phyloP scores from a whole-genome alignment of 148 eudicot species.

The Chenopodium formosanum region DNA sequence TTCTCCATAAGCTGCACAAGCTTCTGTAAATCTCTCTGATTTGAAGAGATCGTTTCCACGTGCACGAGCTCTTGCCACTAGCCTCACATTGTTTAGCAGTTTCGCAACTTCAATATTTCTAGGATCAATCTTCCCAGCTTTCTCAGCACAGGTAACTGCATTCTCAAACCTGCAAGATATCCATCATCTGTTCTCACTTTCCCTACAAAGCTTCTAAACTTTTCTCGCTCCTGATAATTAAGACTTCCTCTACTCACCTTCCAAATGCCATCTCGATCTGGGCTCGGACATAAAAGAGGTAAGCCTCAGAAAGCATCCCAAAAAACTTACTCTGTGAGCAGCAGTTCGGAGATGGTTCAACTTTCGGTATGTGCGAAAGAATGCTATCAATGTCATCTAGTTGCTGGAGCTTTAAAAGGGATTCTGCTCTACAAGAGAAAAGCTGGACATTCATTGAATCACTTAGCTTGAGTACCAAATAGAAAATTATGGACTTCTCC shows the following conservation, averaged over 20 bases:
- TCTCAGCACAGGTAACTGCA: conserved; percentile 67
- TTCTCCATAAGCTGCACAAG: conserved; percentile 84
- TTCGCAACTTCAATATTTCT: conserved; percentile 52
- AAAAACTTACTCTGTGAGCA: conserved; percentile 60
- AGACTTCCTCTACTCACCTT: conserved; percentile 58
- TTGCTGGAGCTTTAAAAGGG: conserved; percentile 74
- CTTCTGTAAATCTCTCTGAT: conserved; percentile 85
- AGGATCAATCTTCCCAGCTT: conserved; percentile 60
- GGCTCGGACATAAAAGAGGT: conserved; percentile 65
- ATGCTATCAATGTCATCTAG: conserved; percentile 56
- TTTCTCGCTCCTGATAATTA: conserved; percentile 17
- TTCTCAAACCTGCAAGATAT: conserved; percentile 78
- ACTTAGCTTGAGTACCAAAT: conserved; percentile 16
- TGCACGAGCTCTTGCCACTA: conserved; percentile 66
- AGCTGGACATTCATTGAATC: conserved; percentile 49
- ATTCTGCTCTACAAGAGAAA: conserved; percentile 74
- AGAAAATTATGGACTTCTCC: background rate
- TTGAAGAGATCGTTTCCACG: conserved; percentile 92
- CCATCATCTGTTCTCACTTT: conserved; percentile 44
- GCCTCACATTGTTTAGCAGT: conserved; percentile 57
- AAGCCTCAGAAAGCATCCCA: conserved; percentile 85
- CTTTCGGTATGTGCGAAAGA: conserved; percentile 44
- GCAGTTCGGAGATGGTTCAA: conserved; percentile 41
- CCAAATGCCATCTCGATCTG: conserved; percentile 84
- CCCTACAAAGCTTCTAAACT: conserved; percentile 24